Base-by-base conservation (phyloP, 1,284 basidiomycete genomes). In the Ganoderma multipileum region DNA sequence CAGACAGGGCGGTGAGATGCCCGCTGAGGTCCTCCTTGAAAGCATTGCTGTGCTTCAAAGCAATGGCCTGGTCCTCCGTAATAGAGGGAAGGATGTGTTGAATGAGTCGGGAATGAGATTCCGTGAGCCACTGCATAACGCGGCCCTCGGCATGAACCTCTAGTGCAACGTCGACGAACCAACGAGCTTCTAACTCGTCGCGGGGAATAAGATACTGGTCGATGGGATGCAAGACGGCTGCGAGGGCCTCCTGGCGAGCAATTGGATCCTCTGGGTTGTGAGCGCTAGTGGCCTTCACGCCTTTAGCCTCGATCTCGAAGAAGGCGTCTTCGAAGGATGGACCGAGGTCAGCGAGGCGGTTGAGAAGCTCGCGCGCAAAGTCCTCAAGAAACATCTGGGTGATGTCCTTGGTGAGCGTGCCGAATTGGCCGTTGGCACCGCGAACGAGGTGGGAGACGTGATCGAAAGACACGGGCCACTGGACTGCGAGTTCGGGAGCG, bases 131-230 rank as follows among this genome's bases (percentile, higher is more conserved):
- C 8, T 41, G 58, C 36, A 60, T n/a, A 23, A 42, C 39, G 23
- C 18, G 59, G 39, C 59, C 59, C 23, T 9, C 11, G 3, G 6
- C 16, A 20, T 38, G 39, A 9, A 61, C 12, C 23, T 61, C 59
- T 11, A 61, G 36, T 3, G 38, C 59, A 36, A 61, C 39, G 16
- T 61, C 59, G 39, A 61, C 26, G 11, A n/a, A 61, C 59, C 59
- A 61, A 18, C 28, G 14, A 9, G 52, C 9, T 3, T 18, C 12
- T 2, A 54, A 9, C 28, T 54, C 52, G 14, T 28, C 26, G 14
- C 2, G n/a, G 3, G 52, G 26, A 30, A 54, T 54, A 14, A 33
- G 33, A 8, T 8, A 3, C 33, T 28, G 5, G 26, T 28, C 28
- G 28, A 54, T 26, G 14, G 52, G 52, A 14, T 54, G 26, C 6